Base-by-base conservation (phyloP, 179 eudicot species). In the Heliamphora pulchella region DNA sequence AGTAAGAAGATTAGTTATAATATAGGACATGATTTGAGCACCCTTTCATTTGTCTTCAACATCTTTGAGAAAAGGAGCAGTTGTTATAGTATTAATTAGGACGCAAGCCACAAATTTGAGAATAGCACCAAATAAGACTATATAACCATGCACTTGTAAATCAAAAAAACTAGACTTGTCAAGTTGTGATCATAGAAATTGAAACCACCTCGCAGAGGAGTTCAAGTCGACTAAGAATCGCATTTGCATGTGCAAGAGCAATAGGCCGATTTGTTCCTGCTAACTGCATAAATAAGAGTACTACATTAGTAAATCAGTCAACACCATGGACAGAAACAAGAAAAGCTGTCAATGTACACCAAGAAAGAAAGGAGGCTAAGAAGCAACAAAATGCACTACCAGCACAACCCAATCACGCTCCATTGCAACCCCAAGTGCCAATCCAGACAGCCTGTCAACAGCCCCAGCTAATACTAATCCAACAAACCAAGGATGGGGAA, bases 351-450 rank as follows among this genome's bases (percentile, higher is more conserved):
- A 62, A 66, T 76, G 10, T 55, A 44, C 20, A 78, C 2, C 2
- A 43, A 71, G 57, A 46, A 76, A n/a, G 31, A 31, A 31, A 31
- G 31, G 31, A 31, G 31, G 31, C 47, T 55, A 31, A 46, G 41
- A 65, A 22, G 46, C 2, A 44, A 6, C 61, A 80, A 50, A 78
- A 0, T 76, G 43, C 14, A 61, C 61, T 87, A 94, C 98, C 96
- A 88, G 82, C 74, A 94, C 98, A 81, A 94, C 94, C 98, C 98
- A 94, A 78, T 94, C 98, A 79, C 98, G 98, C 86, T 94, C 98
- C 88, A 88, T 84, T 70, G 97, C 98, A 84, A 94, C 96, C 22
- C 98, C 98, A 61, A 94, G 86, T 78, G 97, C 97, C 86, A 94
- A 81, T n/a, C 97, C 98, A 86, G 90, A 86, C 46, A 94, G 86